Conservation (phyloP, 1,284 basidiomycete genomes). For the Pholiota adiposa region DNA sequence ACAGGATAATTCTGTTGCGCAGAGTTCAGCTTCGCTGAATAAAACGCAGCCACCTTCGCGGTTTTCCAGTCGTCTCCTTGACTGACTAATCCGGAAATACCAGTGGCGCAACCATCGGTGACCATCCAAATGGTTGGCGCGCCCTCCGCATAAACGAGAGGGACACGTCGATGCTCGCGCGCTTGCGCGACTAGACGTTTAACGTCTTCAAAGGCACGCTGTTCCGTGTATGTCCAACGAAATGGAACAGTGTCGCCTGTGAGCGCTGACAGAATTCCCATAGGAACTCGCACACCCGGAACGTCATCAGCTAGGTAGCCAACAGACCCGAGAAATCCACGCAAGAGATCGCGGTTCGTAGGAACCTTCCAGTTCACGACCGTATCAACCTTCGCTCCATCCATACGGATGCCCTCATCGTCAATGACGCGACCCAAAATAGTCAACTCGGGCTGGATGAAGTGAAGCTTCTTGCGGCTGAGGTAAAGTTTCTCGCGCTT, state of each 20-base stretch:
- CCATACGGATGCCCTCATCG: constrained; percentile 37
- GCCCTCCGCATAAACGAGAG: constrained; percentile 26
- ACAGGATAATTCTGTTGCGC: constrained; percentile 23
- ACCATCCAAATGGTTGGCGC: constrained; percentile 30
- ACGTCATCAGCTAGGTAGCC: constrained; percentile 25
- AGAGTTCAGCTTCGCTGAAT: constrained; percentile 18
- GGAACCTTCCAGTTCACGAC: constrained; percentile 36
- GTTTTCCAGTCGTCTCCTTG: constrained; percentile 33
- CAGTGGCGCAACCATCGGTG: constrained; percentile 31
- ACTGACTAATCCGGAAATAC: constrained; percentile 32
- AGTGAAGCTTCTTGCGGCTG: constrained; percentile 31
- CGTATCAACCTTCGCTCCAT: constrained; percentile 37
- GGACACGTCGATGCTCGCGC: constrained; percentile 23
- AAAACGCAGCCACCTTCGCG: constrained; percentile 19
- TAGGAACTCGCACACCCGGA: constrained; percentile 27
- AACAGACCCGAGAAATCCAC: constrained; percentile 34
- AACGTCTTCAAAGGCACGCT: constrained; percentile 38
- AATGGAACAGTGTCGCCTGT: constrained; percentile 27
- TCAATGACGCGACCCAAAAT: constrained; percentile 36
- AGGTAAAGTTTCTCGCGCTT: constrained; percentile 32
- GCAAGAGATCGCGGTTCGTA: constrained; percentile 26
- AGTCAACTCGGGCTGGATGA: constrained; percentile 29
- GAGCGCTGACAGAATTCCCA: constrained; percentile 31
- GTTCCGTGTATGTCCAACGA: constrained; percentile 33
- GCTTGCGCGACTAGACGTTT: constrained; percentile 27